These are phyloP conservation scores for Dictyophora rubrovolvata DNA, from an alignment of 768 basidiomycete genomes.

Conservation along the genomic window DNA sequence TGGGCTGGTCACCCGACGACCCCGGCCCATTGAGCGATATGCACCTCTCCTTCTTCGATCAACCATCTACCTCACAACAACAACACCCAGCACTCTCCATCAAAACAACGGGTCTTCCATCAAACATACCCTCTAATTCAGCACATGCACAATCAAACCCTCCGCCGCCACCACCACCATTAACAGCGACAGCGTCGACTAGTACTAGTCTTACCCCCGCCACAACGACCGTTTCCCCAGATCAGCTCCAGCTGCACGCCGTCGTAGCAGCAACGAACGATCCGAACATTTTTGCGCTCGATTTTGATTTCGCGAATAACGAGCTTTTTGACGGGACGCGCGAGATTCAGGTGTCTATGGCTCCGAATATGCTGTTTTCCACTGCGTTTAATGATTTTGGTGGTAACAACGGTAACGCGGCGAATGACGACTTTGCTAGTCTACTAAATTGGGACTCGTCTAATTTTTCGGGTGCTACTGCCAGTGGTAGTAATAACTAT, in stretches of 20 bases:
- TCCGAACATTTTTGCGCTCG: not conserved
- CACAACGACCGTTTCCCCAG: not conserved
- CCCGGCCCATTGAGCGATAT: not conserved
- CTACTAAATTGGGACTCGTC: not conserved
- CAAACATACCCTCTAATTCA: not conserved
- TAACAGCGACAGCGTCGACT: not conserved
- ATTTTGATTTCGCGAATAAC: not conserved
- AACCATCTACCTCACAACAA: not conserved
- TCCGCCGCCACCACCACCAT: not conserved
- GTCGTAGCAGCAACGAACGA: not conserved
- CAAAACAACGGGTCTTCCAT: not conserved
- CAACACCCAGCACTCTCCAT: not conserved
- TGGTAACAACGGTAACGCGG: not conserved
- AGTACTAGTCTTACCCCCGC: not conserved
- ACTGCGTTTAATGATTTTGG: not conserved
- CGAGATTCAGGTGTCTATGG: not conserved
- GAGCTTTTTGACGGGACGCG: constrained; percentile 2
- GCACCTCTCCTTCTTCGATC: constrained; percentile 1
- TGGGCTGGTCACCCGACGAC: constrained; percentile 8
- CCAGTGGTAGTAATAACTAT: too few species aligned
- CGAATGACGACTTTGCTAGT: not conserved
- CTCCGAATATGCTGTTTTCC: not conserved
- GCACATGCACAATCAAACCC: not conserved
- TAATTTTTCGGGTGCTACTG: not conserved
- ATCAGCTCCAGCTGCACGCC: not conserved